Conservation (phyloP, 2,329 filamentous ascomycete species). For the Dryadomyces quercivorus region DNA sequence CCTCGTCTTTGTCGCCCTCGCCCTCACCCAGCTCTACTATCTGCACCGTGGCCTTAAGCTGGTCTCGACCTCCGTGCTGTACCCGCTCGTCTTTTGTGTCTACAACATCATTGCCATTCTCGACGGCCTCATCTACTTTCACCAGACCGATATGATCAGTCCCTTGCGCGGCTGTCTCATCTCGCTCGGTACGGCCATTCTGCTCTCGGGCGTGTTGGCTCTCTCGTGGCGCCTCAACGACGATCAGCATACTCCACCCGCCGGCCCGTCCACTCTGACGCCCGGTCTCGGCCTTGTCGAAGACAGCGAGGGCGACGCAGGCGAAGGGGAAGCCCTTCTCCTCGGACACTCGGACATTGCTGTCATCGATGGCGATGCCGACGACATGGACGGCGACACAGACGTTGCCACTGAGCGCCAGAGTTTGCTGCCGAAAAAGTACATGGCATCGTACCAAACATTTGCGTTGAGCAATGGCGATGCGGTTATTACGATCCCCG, state of each 20-base stretch:
- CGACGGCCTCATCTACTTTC: constrained; percentile 94
- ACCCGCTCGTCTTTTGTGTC: constrained; percentile 94
- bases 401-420: constrained; percentile 16
- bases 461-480: constrained; percentile 22
- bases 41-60: constrained; percentile 88
- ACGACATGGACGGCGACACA: constrained; percentile 20
- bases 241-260: constrained; percentile 49
- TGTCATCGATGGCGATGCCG: constrained; percentile 21
- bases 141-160: constrained; percentile 70
- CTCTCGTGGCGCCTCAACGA: constrained; percentile 89
- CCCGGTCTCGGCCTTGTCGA: constrained; percentile 76
- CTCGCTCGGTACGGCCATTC: constrained; percentile 70
- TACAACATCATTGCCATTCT: constrained; percentile 99
- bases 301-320: constrained; percentile 49
- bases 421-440: constrained; percentile 11
- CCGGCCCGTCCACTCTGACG: constrained; percentile 57
- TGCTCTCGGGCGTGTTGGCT: constrained; percentile 78
- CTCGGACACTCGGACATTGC: constrained; percentile 30
- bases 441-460: constrained; percentile 30
- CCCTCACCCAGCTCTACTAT: constrained; percentile 87
- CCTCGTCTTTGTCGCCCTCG: constrained; percentile 65
- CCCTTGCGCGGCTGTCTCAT: constrained; percentile 69
- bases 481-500: neutral
- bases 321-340: constrained; percentile 36
- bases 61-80: constrained; percentile 88